Percentiles rank a stretch among this genome's conserved stretches.
phyloP scores from a whole-genome alignment of 306 rosid genomes.

The Quercus mongolica region DNA sequence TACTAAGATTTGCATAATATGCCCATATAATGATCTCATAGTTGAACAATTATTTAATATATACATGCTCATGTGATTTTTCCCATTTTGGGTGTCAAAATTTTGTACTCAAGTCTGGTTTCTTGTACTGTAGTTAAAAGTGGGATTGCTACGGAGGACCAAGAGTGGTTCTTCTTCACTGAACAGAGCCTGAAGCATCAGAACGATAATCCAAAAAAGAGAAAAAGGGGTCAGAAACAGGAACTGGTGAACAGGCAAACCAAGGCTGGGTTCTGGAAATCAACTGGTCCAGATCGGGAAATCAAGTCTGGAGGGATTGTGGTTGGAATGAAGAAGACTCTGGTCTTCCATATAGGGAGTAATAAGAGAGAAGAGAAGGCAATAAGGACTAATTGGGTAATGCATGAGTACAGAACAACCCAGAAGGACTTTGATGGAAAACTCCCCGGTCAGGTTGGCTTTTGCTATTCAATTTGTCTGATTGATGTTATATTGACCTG shows the following conservation, averaged over 20 bases:
- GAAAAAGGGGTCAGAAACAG: too few relatives aligned
- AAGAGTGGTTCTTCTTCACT: constrained; percentile 96
- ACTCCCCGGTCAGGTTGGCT: constrained; percentile 79
- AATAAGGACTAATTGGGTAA: constrained; percentile 81
- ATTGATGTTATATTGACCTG: too few relatives aligned
- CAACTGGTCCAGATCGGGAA: constrained; percentile 84
- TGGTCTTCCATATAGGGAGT: constrained; percentile 85
- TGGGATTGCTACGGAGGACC: constrained; percentile 67
- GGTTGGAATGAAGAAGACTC: constrained; percentile 91
- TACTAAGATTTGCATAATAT: background rate
- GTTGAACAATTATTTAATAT: too few relatives aligned
- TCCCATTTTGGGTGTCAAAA: background rate
- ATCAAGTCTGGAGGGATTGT: constrained; percentile 52
- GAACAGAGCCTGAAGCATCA: constrained; percentile 82
- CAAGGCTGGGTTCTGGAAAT: constrained; percentile 79
- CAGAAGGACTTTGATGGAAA: constrained; percentile 84
- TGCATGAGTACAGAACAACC: constrained; percentile 84
- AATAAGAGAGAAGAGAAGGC: constrained; percentile 88
- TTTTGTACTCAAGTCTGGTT: background rate
- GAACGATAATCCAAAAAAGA: constrained; percentile 57
- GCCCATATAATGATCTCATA: too few relatives aligned
- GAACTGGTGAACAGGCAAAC: constrained; percentile 62
- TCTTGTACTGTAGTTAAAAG: constrained; percentile 51
- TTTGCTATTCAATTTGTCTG: background rate
- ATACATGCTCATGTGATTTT: background rate